Evolutionary conservation across 2,329 filamentous ascomycete genomes (phyloP), one percentile per base, ranked within the genome.

Genomic region (Stemphylium beticola): DNA sequence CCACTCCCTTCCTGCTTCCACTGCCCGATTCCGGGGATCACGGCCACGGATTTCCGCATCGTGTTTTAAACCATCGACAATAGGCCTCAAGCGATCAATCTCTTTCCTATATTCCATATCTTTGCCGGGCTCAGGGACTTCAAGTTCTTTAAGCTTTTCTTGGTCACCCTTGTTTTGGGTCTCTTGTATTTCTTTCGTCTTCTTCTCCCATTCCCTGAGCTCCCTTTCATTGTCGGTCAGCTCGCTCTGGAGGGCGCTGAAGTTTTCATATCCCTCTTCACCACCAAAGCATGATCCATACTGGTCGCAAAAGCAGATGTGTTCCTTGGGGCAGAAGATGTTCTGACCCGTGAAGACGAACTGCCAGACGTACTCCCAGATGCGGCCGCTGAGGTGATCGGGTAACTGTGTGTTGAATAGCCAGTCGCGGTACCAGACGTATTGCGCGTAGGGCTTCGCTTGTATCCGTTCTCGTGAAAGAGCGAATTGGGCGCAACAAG

Each of bases 311-410:
- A 86, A 85, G 72, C 86, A 88, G 0, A 82, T 71, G 51, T 82
- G 78, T 72, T 85, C 82, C 40, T 75, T 72, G 0, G 82, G 81
- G 61, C 83, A 85, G 47, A 78, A 76, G 9, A 80, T 68, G 4
- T 78, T 75, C 14, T 76, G 56, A 1, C 81, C 82, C 0, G 83
- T 83, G 66, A 87, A 88, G 12, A 87, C 78, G 54, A 81, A 84
- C 55, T 87, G 84, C 85, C 85, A 88, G 1, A 86, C 72, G 65
- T 87, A 87, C 67, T 88, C 85, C 77, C 84, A 87, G 14, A 87
- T 78, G 2, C 85, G 78, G 2, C 85, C 85, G 11, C 81, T 82
- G 17, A 87, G 75, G 37, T 79, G 80, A 64, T 87, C 84, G 18
- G 74, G 76, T 26, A 87, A 67, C 17, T 81, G 75, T 0, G 85